Evolutionary conservation across 345 rosid species (phyloP).

Genomic region (Firmiana major): DNA sequence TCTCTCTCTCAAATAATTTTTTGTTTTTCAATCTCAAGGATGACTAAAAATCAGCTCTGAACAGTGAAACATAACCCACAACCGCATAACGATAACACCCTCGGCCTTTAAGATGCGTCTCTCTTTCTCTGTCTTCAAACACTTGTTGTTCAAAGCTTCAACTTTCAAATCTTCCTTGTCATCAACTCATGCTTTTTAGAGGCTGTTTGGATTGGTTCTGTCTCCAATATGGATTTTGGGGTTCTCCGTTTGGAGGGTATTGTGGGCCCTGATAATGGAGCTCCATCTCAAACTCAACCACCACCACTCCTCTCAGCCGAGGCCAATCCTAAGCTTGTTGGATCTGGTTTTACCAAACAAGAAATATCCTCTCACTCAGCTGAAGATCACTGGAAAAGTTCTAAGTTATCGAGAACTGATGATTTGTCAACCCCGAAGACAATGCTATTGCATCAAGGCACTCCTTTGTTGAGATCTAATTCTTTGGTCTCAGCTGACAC

Average conservation of each 20-base stretch:
- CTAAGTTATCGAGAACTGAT: slow-evolving; percentile 37
- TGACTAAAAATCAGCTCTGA: slow-evolving; percentile 1
- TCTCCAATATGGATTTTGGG: slow-evolving; percentile 41
- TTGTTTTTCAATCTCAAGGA: background rate
- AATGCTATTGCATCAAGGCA: slow-evolving; percentile 43
- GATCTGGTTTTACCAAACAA: slow-evolving; percentile 40
- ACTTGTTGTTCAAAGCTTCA: background rate
- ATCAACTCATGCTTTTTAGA: slow-evolving; percentile 17
- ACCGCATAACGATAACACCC: background rate
- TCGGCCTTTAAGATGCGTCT: background rate
- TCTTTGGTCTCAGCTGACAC: slow-evolving; percentile 27
- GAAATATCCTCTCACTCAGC: slow-evolving; percentile 43
- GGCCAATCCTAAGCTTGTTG: slow-evolving; percentile 22
- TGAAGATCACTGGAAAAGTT: slow-evolving; percentile 39
- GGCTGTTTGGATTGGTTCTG: slow-evolving; percentile 1
- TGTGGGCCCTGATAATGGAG: slow-evolving; percentile 35
- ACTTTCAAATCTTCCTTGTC: slow-evolving; percentile 14
- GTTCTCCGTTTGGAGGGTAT: slow-evolving; percentile 44
- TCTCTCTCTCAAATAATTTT: slow-evolving; percentile 5
- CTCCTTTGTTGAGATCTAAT: slow-evolving; percentile 51
- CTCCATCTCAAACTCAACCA: slow-evolving; percentile 20
- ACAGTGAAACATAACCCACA: background rate
- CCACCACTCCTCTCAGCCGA: slow-evolving; percentile 12
- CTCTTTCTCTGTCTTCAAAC: slow-evolving; percentile 4
- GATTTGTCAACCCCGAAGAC: slow-evolving; percentile 33